phyloP scores from a whole-genome alignment of 257 asterid genomes.

The Scutellaria baicalensis region DNA sequence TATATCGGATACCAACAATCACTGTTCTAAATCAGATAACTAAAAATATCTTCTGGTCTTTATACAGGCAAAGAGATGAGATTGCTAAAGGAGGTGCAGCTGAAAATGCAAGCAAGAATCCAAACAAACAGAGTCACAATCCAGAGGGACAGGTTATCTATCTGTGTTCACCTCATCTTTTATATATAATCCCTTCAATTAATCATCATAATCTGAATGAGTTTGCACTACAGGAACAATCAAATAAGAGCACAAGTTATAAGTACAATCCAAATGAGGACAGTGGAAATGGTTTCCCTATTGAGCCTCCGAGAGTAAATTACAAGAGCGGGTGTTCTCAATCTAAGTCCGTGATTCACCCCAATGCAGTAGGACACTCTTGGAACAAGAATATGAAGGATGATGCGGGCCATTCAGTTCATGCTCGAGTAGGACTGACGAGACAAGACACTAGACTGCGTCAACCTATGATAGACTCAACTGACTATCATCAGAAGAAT shows the following conservation, averaged over 20 bases:
- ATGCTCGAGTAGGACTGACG: constrained; percentile 19
- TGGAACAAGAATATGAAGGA: constrained; percentile 36
- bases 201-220: neutral
- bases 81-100: constrained; percentile 30
- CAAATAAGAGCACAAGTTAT: constrained; percentile 36
- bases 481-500: constrained; percentile 20
- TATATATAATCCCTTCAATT: neutral
- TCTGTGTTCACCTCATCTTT: neutral
- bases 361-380: constrained; percentile 37
- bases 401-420: constrained; percentile 31
- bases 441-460: constrained; percentile 32
- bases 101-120: constrained; percentile 14
- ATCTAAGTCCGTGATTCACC: constrained; percentile 67
- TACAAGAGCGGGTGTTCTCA: constrained; percentile 34
- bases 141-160: constrained; percentile 31
- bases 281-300: constrained; percentile 53
- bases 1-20: neutral
- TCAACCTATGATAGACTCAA: constrained; percentile 19
- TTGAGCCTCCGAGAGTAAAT: constrained; percentile 50
- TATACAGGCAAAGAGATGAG: constrained; percentile 31
- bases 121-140: constrained; percentile 12
- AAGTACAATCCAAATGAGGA: constrained; percentile 43
- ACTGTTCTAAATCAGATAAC: neutral
- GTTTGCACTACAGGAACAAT: constrained; percentile 25
- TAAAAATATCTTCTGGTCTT: neutral